Evolutionary conservation across 257 asterid species (phyloP), one percentile per base, ranked within the genome.

Genomic region (Penstemon davidsonii): DNA sequence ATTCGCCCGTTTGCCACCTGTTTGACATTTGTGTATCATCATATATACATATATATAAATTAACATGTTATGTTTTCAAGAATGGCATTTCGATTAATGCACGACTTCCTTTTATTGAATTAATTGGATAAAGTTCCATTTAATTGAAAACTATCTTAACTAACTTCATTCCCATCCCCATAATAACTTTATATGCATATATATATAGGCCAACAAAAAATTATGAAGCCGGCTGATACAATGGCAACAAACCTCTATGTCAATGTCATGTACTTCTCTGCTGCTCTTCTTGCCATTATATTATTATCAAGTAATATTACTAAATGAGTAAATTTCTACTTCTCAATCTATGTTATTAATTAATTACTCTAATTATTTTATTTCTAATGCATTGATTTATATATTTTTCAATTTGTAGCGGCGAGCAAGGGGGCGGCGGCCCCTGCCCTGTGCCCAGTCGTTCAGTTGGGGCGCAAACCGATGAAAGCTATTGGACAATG

Each of bases 241-340:
- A 50, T 67, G 71, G 56, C 70, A 55, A 67, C 33, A 25, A 67
- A 33, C 39, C 49, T 67, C 58, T 42, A 25, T 5, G 40, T 43
- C n/a, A 55, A 11, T 10, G 54, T 43, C 38, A 40, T 19, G 43
- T 13, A 41, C 33, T 25, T 67, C 25, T 54, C 54, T 4, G 53
- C 12, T 55, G 44, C 54, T 67, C 45, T 67, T 0, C 33, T 67
- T 0, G 63, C 63, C 63, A 54, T 67, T 54, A 3, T 55, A 52
- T 53, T 67, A 52, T 40, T 67, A 55, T 41, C 41, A 55, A 52
- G 71, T 67, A 37, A 54, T 25, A 7, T 37, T 25, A 25, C 33
- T 25, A 25, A 0, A 25, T 25, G 33, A 1, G 18, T 15, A 15
- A 15, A 25, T 25, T 25, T 2, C 33, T 25, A 1, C 33, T 25